Percentiles rank a stretch among this genome's conserved stretches.
These are phyloP conservation scores for Papiliotrema nemorosa DNA, from an alignment of 1,284 basidiomycete genomes.

Conservation along the genomic window DNA sequence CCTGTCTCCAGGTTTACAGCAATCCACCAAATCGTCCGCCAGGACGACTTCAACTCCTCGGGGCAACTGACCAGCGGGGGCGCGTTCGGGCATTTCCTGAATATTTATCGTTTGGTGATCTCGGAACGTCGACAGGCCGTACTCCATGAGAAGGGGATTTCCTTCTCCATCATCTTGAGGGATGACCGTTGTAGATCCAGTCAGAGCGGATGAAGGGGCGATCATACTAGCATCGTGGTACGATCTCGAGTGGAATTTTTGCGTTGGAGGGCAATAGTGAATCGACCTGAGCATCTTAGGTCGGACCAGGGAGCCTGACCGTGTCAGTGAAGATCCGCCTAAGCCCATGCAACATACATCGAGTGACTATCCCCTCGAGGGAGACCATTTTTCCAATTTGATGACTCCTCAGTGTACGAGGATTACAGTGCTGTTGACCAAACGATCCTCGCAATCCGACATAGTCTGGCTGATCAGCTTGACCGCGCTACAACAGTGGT, in stretches of 20 bases:
- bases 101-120: slow-evolving; percentile 98
- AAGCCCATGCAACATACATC: slow-evolving; percentile 57
- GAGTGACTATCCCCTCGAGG: slow-evolving; percentile 95
- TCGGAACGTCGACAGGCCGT: slow-evolving; percentile 84
- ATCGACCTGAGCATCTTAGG: slow-evolving; percentile 98
- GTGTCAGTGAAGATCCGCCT: neutral
- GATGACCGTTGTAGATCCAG: slow-evolving; percentile 74
- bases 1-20: slow-evolving; percentile 95
- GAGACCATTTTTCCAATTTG: slow-evolving; percentile 96
- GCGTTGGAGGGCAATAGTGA: slow-evolving; percentile 87
- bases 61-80: slow-evolving; percentile 94
- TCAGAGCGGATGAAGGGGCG: slow-evolving; percentile 56
- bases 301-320: slow-evolving; percentile 77
- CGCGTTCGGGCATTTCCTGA: slow-evolving; percentile 99
- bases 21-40: slow-evolving; percentile 95
- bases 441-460: slow-evolving; percentile 98
- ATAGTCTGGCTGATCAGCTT: slow-evolving; percentile 52
- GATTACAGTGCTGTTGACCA: slow-evolving; percentile 96
- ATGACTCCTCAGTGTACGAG: slow-evolving; percentile 79
- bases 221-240: slow-evolving; percentile 92
- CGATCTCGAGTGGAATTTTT: slow-evolving; percentile 78
- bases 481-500: slow-evolving; percentile 4
- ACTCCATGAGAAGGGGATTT: slow-evolving; percentile 84
- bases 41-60: slow-evolving; percentile 93
- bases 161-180: slow-evolving; percentile 91